Evolutionary conservation across 2,329 filamentous ascomycete species (phyloP), one percentile per base, ranked within the genome.

Genomic region (Huntiella moniliformis): DNA sequence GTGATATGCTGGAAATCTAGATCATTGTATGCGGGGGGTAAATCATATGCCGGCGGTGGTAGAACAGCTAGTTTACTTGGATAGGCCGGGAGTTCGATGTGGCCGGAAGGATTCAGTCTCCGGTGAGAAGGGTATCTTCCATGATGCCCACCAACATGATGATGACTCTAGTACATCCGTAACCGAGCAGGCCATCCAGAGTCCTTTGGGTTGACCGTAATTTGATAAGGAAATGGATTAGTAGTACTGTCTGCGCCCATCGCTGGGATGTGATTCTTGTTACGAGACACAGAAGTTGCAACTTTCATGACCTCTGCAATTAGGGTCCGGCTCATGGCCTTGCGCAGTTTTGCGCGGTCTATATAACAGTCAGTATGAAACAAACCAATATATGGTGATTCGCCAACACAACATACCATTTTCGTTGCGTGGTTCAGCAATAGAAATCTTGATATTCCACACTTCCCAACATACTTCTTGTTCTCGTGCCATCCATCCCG

Each of bases 391-490:
- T 58, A 13, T 5, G 12, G 17, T 22, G 11, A 15, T 11, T 2
- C 10, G n/a, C 16, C 11, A 7, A 12, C 13, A 39, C 7, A 28
- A 28, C 77, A 55, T 65, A 92, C 85, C 86, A 53, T 77, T 82
- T 57, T 96, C 88, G 8, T 84, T 94, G 56, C 81, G 70, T 28
- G 88, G 87, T 54, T 85, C 86, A 7, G 86, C 84, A 46, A 95
- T 77, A n/a, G 86, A 92, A 43, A 96, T 82, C 61, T 92, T 84
- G 53, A 98, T 65, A 38, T 82, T 85, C 91, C 91, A 98, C 57
- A 77, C 78, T 68, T 96, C 91, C 91, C 91, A 98, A 60, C 86
- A 93, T 13, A 95, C 77, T 60, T 95, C 87, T 60, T 96, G 87
- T 53, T 95, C 88, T 55, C 62, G 73, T 65, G 86, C 80, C 61